These are phyloP conservation scores for Hyphopichia burtonii DNA, from an alignment of 1,139 yeast genomes.

Conservation along the genomic window DNA sequence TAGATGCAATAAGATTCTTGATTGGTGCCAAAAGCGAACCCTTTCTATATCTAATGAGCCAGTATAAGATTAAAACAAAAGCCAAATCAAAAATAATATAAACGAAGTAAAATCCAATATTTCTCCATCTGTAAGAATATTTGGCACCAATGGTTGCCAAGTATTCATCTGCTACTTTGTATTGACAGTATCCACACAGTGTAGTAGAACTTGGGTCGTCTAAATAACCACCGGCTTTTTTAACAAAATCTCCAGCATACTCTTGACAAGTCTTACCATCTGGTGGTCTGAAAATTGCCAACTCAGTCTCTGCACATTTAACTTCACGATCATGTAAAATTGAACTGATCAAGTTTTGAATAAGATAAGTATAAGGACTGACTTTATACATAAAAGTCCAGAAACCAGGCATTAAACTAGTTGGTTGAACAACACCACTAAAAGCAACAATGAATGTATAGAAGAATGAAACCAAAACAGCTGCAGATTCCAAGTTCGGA, in stretches of 20 bases:
- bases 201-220: conserved; percentile 13
- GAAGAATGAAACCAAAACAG: conserved; percentile 25
- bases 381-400: conserved; percentile 38
- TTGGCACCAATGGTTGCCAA: conserved; percentile 16
- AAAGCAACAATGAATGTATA: conserved; percentile 30
- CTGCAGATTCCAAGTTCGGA: conserved; percentile 41
- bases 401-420: conserved; percentile 28
- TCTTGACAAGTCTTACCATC: conserved; percentile 31
- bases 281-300: conserved; percentile 44
- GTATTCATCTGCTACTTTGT: conserved; percentile 17
- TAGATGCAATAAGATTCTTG: neutral
- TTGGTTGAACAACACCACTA: conserved; percentile 33
- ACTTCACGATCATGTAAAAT: conserved; percentile 15
- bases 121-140: conserved; percentile 28
- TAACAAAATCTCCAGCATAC: conserved; percentile 19
- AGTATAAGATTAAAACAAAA: conserved; percentile 21
- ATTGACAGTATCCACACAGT: conserved; percentile 20
- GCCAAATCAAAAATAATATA: conserved; percentile 21
- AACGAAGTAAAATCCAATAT: conserved; percentile 15
- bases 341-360: conserved; percentile 49
- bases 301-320: conserved; percentile 48
- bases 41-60: conserved; percentile 29
- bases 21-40: conserved; percentile 22
- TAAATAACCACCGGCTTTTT: conserved; percentile 24
- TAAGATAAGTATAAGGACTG: conserved; percentile 37